These are phyloP conservation scores for Erysimum pusillum DNA, from an alignment of 441 rosid species.

Conservation along the genomic window DNA sequence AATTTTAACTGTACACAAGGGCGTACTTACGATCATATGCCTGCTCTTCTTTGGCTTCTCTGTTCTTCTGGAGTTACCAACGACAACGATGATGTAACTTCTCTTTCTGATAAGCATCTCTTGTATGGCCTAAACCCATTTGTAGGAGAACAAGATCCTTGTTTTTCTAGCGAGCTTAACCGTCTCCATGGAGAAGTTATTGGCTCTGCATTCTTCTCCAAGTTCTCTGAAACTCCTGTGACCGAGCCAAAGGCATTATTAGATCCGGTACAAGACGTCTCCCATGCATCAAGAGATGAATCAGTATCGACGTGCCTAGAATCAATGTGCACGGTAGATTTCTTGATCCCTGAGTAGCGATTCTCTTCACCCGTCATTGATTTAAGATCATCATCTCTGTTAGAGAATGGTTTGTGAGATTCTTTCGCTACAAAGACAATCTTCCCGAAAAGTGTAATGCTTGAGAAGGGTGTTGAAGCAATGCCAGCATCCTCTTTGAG, in stretches of 20 bases:
- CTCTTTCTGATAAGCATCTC: conserved; percentile 68
- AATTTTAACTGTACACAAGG: conserved; percentile 12
- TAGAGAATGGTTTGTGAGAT: conserved; percentile 36
- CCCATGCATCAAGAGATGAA: conserved; percentile 55
- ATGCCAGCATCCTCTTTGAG: conserved; percentile 36
- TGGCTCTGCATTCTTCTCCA: conserved; percentile 50
- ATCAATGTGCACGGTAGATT: conserved; percentile 14
- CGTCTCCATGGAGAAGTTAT: conserved; percentile 45
- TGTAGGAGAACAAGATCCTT: conserved; percentile 15
- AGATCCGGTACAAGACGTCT: conserved; percentile 55
- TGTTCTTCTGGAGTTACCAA: conserved; percentile 50
- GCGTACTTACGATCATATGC: conserved; percentile 55
- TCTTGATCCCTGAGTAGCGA: conserved; percentile 34
- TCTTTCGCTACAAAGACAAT: conserved; percentile 53
- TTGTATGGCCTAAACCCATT: conserved; percentile 72
- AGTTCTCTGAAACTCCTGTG: conserved; percentile 44
- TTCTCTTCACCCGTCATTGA: conserved; percentile 23
- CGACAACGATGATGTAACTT: conserved; percentile 49
- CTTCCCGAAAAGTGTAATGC: conserved; percentile 74
- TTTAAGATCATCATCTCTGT: conserved; percentile 23
- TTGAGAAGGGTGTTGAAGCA: conserved; percentile 40
- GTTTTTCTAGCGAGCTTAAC: conserved; percentile 30
- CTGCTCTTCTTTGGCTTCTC: conserved; percentile 55
- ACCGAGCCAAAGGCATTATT: conserved; percentile 48
- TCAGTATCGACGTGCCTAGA: conserved; percentile 43